These are phyloP conservation scores for Kluyveromyces marxianus DNA, from an alignment of 1,139 yeast species.

Conservation along the genomic window DNA sequence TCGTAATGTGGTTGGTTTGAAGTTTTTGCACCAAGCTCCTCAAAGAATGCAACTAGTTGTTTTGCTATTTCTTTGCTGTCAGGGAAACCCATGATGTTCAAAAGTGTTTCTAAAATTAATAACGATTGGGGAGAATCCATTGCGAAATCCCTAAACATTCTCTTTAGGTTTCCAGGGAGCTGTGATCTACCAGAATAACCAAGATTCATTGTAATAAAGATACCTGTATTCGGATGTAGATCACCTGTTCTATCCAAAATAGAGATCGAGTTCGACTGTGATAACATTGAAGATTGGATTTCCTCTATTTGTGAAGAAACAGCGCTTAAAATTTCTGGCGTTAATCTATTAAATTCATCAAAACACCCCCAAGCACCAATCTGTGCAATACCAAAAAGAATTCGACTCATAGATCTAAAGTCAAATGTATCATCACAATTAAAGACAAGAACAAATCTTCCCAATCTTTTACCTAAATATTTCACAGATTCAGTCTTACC, in stretches of 20 bases:
- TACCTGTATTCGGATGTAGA: slow-evolving; percentile 52
- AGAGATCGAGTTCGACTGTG: slow-evolving; percentile 31
- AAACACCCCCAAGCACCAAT: slow-evolving; percentile 96
- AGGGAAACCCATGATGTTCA: slow-evolving; percentile 66
- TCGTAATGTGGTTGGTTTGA: slow-evolving; percentile 73
- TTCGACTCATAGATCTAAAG: slow-evolving; percentile 69
- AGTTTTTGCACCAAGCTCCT: slow-evolving; percentile 33
- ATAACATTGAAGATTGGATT: slow-evolving; percentile 50
- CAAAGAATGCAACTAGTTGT: slow-evolving; percentile 51
- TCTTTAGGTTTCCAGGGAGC: slow-evolving; percentile 81
- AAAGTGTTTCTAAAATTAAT: slow-evolving; percentile 62
- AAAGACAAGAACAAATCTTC: slow-evolving; percentile 76
- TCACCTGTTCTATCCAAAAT: slow-evolving; percentile 41
- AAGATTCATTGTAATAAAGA: slow-evolving; percentile 91
- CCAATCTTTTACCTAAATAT: slow-evolving; percentile 73
- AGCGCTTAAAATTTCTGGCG: slow-evolving; percentile 68
- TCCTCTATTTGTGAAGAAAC: slow-evolving; percentile 75
- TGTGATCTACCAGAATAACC: slow-evolving; percentile 76
- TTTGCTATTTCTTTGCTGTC: slow-evolving; percentile 42
- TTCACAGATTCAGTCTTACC: slow-evolving; percentile 93
- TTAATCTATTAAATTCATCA: slow-evolving; percentile 87
- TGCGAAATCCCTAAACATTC: slow-evolving; percentile 66
- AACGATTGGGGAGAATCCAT: slow-evolving; percentile 69
- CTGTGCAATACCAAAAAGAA: slow-evolving; percentile 73
- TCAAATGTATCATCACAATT: slow-evolving; percentile 90